Percentiles rank a stretch among this genome's conserved stretches.
These are phyloP conservation scores for Hypoxylon intermedium DNA, from an alignment of 495 filamentous ascomycete species.

Conservation along the genomic window DNA sequence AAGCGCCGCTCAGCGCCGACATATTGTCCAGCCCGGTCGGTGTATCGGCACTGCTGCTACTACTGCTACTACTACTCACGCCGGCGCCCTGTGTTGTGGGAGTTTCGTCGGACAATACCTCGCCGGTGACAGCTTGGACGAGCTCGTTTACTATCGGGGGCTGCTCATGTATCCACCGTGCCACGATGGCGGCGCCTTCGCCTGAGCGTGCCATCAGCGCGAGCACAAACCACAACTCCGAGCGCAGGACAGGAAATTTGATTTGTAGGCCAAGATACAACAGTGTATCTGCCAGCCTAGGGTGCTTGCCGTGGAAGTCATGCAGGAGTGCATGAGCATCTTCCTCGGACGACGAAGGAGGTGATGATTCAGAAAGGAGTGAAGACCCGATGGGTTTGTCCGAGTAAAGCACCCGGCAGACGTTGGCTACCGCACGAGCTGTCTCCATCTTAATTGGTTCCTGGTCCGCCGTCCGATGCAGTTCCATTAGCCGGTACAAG, in stretches of 20 bases:
- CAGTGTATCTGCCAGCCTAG: slow-evolving; percentile 61
- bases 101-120: slow-evolving; percentile 17
- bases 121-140: slow-evolving; percentile 58
- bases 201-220: slow-evolving; percentile 68
- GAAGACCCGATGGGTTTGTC: slow-evolving; percentile 4
- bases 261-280: slow-evolving; percentile 68
- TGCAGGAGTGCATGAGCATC: slow-evolving; percentile 44
- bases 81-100: slow-evolving; percentile 24
- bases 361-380: background rate
- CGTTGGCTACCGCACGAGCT: slow-evolving; percentile 67
- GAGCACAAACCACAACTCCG: slow-evolving; percentile 77
- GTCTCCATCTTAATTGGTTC: slow-evolving; percentile 78
- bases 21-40: slow-evolving; percentile 13
- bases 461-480: slow-evolving; percentile 64
- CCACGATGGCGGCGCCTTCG: slow-evolving; percentile 60
- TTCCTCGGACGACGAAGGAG: background rate
- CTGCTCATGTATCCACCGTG: slow-evolving; percentile 56
- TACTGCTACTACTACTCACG: too few relatives aligned
- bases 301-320: slow-evolving; percentile 60
- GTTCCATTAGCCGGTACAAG: slow-evolving; percentile 65
- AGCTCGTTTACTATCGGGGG: slow-evolving; percentile 55
- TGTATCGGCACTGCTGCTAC: too few relatives aligned
- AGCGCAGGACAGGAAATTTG: slow-evolving; percentile 72
- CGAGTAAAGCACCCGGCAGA: slow-evolving; percentile 66
- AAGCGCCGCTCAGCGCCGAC: background rate